Base-by-base conservation (phyloP, 2,329 filamentous ascomycete genomes). In the Tothia fuscella region DNA sequence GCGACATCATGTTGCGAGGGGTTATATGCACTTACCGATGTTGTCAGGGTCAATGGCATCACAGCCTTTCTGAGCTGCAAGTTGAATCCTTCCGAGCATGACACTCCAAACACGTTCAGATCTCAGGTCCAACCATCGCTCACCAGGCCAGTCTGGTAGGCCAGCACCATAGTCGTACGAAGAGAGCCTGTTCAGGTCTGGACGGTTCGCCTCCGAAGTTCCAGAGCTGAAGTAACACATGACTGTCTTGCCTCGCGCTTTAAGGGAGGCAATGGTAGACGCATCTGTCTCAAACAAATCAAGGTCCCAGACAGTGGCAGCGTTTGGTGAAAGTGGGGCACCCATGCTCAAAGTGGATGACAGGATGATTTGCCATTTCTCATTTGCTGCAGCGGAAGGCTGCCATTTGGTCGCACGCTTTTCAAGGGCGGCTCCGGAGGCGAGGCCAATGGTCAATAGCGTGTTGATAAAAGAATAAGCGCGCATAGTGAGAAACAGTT, bases 331-430 rank as follows among this genome's bases (percentile, higher is more conserved):
- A 16, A 35, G 35, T 33, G 72, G 55, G 38, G 59, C 56, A 40
- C 61, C 56, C 39, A 51, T 56, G n/a, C n/a, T n/a, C n/a, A n/a
- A n/a, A n/a, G n/a, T n/a, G n/a, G n/a, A n/a, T n/a, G n/a, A n/a
- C 16, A 82, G 68, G 35, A 78, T 63, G 42, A 81, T 81, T 51
- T 82, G 76, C 74, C 74, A 82, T 3, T 66, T 66, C n/a, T n/a
- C n/a, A n/a, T n/a, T n/a, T 4, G 63, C 58, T 19, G 65, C 68
- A 19, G 69, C 66, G 2, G 54, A 51, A 2, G 77, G 77, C 43
- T 66, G 61, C 76, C 76, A 80, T n/a, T n/a, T n/a, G n/a, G n/a
- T n/a, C n/a, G n/a, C n/a, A n/a, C n/a, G n/a, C n/a, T n/a, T n/a
- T n/a, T n/a, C n/a, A n/a, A n/a, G n/a, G n/a, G n/a, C n/a, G n/a